phyloP scores from a whole-genome alignment of 2,329 filamentous ascomycete genomes.

The Diaporthe caulivora region DNA sequence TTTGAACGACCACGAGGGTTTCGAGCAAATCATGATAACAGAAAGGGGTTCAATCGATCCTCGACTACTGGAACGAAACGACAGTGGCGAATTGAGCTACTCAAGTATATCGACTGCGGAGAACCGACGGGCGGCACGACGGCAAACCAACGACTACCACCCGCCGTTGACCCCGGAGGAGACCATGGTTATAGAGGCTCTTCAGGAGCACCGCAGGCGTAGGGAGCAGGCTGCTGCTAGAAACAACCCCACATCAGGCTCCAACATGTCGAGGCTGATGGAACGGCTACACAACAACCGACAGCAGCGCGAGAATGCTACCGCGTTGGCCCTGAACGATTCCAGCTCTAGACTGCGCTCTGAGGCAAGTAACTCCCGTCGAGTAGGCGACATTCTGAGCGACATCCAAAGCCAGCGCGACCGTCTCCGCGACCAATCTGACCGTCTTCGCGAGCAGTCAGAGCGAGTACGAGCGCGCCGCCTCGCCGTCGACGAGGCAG shows the following conservation, averaged over 20 bases:
- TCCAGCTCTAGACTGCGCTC: slow-evolving; percentile 22
- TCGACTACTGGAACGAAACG: slow-evolving; percentile 61
- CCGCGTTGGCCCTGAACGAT: slow-evolving; percentile 12
- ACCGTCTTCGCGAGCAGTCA: slow-evolving; percentile 34
- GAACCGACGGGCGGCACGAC: slow-evolving; percentile 46
- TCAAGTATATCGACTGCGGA: slow-evolving; percentile 46
- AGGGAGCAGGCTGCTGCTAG: slow-evolving; percentile 54
- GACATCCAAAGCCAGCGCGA: slow-evolving; percentile 54
- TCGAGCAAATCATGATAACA: slow-evolving; percentile 68
- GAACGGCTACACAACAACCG: slow-evolving; percentile 35
- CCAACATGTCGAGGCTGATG: slow-evolving; percentile 33
- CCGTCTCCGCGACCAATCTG: slow-evolving; percentile 49
- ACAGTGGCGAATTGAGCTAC: slow-evolving; percentile 53
- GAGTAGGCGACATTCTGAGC: slow-evolving; percentile 54
- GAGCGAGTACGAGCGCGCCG: slow-evolving; percentile 38
- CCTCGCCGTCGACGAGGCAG: slow-evolving; percentile 30
- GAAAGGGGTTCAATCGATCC: slow-evolving; percentile 68
- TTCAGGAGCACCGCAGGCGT: slow-evolving; percentile 65
- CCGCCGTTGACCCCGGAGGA: slow-evolving; percentile 67
- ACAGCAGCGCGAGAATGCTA: slow-evolving; percentile 19
- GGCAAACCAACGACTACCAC: slow-evolving; percentile 58
- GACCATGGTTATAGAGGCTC: slow-evolving; percentile 67
- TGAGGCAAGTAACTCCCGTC: slow-evolving; percentile 37
- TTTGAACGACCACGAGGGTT: slow-evolving; percentile 69
- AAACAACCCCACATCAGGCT: slow-evolving; percentile 19